phyloP scores from a whole-genome alignment of 2,329 filamentous ascomycete species.

The Purpureocillium takamizusanense region DNA sequence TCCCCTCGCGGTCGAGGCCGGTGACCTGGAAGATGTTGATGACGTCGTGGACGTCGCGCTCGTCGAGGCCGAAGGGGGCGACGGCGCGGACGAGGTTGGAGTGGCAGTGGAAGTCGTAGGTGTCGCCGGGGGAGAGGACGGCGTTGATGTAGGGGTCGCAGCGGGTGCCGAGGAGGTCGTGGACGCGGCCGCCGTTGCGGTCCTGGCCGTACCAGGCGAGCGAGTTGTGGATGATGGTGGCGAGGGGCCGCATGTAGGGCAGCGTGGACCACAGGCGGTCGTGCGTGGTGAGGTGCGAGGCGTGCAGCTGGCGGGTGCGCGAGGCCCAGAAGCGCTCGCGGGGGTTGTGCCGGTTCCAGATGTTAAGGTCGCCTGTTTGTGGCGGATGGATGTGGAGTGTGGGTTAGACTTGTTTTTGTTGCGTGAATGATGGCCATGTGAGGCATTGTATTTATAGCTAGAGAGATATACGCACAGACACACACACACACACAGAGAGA shows the following conservation, averaged over 20 bases:
- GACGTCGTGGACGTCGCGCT: constrained; percentile 75
- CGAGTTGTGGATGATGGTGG: constrained; percentile 62
- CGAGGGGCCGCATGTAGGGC: constrained; percentile 67
- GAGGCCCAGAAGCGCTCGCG: constrained; percentile 77
- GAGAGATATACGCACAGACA: no score
- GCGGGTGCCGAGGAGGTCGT: constrained; percentile 73
- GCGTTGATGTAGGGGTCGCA: constrained; percentile 80
- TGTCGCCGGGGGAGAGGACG: constrained; percentile 54
- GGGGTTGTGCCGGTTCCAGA: constrained; percentile 70
- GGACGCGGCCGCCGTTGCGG: constrained; percentile 56
- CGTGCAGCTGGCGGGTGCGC: constrained; percentile 69
- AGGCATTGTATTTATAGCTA: no score
- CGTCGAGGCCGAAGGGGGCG: constrained; percentile 55
- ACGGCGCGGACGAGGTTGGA: constrained; percentile 72
- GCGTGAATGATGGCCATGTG: neutral
- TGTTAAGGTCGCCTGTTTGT: constrained; percentile 63
- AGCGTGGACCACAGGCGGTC: constrained; percentile 72
- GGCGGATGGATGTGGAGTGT: neutral
- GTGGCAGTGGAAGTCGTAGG: constrained; percentile 77
- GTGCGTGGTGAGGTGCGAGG: constrained; percentile 60
- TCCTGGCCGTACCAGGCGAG: constrained; percentile 52
- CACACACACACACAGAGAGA: no score
- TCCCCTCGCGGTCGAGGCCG: constrained; percentile 59
- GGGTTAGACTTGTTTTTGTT: no score
- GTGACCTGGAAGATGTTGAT: constrained; percentile 84